Conservation (phyloP, 1,284 basidiomycete species). For the Moniliella sp. region DNA sequence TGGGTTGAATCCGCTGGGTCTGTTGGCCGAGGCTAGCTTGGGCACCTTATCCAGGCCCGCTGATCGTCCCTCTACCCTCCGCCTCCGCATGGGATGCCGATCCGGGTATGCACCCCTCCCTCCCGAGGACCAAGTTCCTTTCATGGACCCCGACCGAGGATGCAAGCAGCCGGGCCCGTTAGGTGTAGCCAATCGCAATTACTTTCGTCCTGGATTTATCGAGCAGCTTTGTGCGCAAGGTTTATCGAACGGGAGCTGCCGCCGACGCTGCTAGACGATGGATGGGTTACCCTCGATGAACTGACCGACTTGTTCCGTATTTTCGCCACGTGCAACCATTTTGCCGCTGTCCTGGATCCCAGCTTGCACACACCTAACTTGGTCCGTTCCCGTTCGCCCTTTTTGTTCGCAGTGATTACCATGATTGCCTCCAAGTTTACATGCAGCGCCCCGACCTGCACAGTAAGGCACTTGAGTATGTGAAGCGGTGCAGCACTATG, state of each 20-base stretch:
- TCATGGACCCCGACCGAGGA: too few species aligned
- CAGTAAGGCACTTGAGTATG: conserved; percentile 53
- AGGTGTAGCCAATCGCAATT: conserved; percentile 69
- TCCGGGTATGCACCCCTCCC: too few species aligned
- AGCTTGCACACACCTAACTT: conserved; percentile 30
- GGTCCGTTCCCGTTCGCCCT: conserved; percentile 26
- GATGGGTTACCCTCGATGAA: conserved; percentile 58
- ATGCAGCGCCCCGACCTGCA: conserved; percentile 61
- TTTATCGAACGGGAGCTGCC: conserved; percentile 70
- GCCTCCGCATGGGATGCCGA: too few species aligned
- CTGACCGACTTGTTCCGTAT: conserved; percentile 75
- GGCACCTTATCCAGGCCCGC: too few species aligned
- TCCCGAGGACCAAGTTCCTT: too few species aligned
- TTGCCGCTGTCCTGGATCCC: conserved; percentile 22
- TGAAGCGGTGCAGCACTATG: conserved; percentile 66
- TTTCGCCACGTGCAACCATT: conserved; percentile 40
- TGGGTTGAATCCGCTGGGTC: conserved; percentile 28
- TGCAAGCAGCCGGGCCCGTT: too few species aligned
- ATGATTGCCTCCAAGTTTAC: conserved; percentile 82
- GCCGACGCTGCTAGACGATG: conserved; percentile 59
- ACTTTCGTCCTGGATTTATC: conserved; percentile 70
- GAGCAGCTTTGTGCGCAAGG: conserved; percentile 42
- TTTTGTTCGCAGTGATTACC: conserved; percentile 44
- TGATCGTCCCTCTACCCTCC: too few species aligned
- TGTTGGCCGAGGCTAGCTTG: conserved; percentile 29